A percentile compares a stretch with the other conserved stretches of the same genome.
phyloP scores from a whole-genome alignment of 139 green algal genomes.

The Chlorella sp. region DNA sequence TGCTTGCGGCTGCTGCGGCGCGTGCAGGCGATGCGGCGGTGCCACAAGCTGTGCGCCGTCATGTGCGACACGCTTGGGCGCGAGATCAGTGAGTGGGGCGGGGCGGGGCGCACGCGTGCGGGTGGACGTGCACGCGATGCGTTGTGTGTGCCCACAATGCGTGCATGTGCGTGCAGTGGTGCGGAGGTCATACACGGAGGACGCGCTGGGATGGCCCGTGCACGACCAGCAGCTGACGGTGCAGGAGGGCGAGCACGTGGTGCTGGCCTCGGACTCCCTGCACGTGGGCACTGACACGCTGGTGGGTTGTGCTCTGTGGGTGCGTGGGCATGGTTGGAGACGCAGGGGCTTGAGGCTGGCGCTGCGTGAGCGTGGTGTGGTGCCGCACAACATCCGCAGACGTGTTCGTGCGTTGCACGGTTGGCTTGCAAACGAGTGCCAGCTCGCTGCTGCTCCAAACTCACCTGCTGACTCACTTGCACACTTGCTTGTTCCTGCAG shows the following conservation, averaged over 20 bases:
- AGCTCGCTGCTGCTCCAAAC: no score
- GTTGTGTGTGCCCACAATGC: background rate
- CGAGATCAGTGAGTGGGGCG: constrained; percentile 49
- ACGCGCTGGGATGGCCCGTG: constrained; percentile 15
- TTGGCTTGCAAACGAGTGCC: no score
- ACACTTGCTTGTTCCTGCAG: no score
- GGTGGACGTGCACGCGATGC: background rate
- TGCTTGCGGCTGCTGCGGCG: background rate
- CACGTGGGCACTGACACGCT: no score
- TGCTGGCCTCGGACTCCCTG: background rate
- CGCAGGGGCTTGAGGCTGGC: no score
- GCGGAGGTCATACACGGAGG: constrained; percentile 1
- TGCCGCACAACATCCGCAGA: no score
- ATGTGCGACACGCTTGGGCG: constrained; percentile 69
- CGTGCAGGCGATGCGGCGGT: constrained; percentile 45
- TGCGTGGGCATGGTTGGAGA: no score
- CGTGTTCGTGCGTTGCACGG: no score
- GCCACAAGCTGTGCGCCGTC: constrained; percentile 63
- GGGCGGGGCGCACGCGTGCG: no score
- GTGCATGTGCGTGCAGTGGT: background rate
- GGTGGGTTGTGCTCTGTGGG: no score
- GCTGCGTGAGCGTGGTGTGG: no score
- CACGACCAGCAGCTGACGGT: constrained; percentile 17
- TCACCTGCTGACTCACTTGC: no score
- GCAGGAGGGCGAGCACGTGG: constrained; percentile 22